A percentile compares a stretch with the other conserved stretches of the same genome.
phyloP scores from a whole-genome alignment of 305 asterid species.

The Solanum hybrid region DNA sequence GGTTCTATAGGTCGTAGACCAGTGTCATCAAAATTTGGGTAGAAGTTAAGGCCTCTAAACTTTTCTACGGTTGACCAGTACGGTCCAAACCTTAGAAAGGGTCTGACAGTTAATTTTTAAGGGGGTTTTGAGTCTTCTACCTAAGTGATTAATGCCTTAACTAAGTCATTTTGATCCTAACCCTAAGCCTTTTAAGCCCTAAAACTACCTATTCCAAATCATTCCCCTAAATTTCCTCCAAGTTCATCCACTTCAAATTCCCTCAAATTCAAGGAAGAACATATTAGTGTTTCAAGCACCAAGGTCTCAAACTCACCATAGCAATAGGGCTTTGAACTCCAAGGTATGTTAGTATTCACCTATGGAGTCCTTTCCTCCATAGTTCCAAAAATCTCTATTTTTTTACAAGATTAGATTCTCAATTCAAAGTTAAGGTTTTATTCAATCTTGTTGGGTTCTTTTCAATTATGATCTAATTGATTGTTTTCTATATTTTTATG shows the following conservation, averaged over 20 bases:
- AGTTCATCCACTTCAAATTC: neutral
- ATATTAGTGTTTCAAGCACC: too few species aligned
- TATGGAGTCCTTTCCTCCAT: neutral
- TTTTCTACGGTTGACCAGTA: neutral
- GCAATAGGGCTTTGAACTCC: too few species aligned
- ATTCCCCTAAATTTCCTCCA: neutral
- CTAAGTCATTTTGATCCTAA: neutral
- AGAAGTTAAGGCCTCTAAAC: neutral
- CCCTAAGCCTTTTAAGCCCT: neutral
- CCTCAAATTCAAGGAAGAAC: neutral
- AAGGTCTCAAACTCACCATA: too few species aligned
- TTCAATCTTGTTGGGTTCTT: neutral
- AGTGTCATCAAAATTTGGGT: neutral
- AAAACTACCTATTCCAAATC: neutral
- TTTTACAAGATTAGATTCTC: neutral
- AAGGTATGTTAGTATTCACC: neutral
- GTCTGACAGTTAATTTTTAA: neutral
- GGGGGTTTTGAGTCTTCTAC: neutral
- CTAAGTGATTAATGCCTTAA: neutral
- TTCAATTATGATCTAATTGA: neutral
- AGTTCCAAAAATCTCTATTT: neutral
- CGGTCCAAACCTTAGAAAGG: neutral
- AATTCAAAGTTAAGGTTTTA: neutral
- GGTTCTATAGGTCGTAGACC: neutral
- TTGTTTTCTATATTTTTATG: neutral